Conservation (phyloP, 2,329 filamentous ascomycete genomes). For the Fusarium sp. region DNA sequence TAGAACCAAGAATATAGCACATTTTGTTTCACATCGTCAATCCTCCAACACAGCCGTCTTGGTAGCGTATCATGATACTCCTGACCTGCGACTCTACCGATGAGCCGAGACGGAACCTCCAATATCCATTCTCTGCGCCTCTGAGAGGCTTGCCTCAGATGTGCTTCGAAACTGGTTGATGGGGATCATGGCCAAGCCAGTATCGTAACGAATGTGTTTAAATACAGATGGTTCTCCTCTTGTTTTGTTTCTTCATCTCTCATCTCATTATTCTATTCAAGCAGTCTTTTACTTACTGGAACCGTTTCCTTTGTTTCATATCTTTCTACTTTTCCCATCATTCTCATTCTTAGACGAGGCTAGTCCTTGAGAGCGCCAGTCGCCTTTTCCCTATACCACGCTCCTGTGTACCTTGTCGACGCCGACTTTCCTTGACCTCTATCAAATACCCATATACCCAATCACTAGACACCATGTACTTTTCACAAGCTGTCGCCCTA, state of each 20-base stretch:
- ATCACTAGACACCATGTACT: constrained; percentile 61
- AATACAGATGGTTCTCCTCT: constrained; percentile 50
- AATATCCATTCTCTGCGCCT: constrained; percentile 32
- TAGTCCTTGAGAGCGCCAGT: constrained; percentile 50
- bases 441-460: constrained; percentile 26
- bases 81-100: constrained; percentile 20
- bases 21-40: constrained; percentile 28
- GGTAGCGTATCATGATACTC: constrained; percentile 33
- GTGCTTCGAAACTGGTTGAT: constrained; percentile 35
- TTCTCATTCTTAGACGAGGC: constrained; percentile 43
- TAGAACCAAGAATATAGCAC: constrained; percentile 24
- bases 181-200: constrained; percentile 18
- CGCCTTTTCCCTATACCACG: constrained; percentile 34
- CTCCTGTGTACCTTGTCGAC: constrained; percentile 15
- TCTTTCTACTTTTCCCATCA: constrained; percentile 43
- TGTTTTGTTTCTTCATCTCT: constrained; percentile 36
- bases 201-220: constrained; percentile 46
- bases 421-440: constrained; percentile 42
- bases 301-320: constrained; percentile 45
- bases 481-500: constrained; percentile 59
- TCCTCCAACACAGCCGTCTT: constrained; percentile 22
- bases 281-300: constrained; percentile 41
- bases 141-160: constrained; percentile 42
- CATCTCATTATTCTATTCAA: constrained; percentile 40
- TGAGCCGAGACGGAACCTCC: constrained; percentile 40